Evolutionary conservation across 192 early-diverging fungal genomes (phyloP), one percentile per base, ranked within the genome.

Genomic region (Gaertneriomyces sp.): DNA sequence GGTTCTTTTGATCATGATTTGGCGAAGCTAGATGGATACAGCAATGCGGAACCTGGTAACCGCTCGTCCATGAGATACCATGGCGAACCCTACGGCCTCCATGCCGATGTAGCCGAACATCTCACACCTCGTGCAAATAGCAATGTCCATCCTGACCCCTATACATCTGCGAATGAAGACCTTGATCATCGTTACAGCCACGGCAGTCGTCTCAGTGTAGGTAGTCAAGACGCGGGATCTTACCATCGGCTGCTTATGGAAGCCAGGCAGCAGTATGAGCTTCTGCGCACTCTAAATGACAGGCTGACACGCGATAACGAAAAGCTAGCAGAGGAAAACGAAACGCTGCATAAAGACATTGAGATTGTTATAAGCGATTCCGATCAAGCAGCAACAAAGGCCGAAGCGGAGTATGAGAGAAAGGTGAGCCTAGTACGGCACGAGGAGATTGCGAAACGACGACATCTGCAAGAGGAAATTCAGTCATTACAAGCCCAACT

Each of bases 221-320:
- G 25, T 1, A 33, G 25, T 33, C 25, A 33, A 33, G 25, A 33
- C 25, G 25, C 25, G 25, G 25, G 12, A 19, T 49, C 61, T 3
- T 12, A 25, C 45, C 43, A 56, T 33, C 47, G 38, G 14, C n/a
- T 63, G 10, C 47, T 63, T 4, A 12, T 19, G 9, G 50, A 63
- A 19, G 61, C 61, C 6, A 45, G 47, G 6, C 38, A 68, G 25
- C 59, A 69, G 46, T 14, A 11, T 11, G 39, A 40, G 5, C 41
- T 49, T 45, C 38, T 69, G 39, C 58, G 68, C 16, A 50, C 60
- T 10, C 42, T 69, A 2, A 69, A 69, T 43, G 68, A 69, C 19
- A 5, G 50, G 20, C 60, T 69, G 3, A 5, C 62, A 45, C 58
- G 42, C 19, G 19, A 51, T 17, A 52, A 54, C 20, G 60, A 69